Conservation (phyloP, 257 asterid species). For the Petunia secreta region DNA sequence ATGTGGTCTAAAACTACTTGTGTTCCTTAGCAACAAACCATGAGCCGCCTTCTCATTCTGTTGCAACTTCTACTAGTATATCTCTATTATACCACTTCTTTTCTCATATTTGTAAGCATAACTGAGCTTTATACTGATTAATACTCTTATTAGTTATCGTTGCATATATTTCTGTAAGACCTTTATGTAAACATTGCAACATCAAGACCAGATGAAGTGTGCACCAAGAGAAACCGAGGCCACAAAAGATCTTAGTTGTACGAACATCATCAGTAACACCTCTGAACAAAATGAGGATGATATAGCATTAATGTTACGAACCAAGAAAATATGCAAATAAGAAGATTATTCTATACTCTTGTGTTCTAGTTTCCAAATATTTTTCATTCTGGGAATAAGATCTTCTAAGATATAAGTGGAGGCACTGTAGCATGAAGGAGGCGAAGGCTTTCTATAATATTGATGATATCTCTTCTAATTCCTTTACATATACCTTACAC, state of each 20-base stretch:
- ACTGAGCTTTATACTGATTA: background rate
- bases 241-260: background rate
- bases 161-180: background rate
- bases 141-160: background rate
- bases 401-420: background rate
- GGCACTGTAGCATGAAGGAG: background rate
- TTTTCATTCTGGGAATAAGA: background rate
- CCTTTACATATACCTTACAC: conserved; percentile 5
- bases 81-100: background rate
- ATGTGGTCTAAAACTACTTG: conserved; percentile 41
- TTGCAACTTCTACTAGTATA: background rate
- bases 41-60: background rate
- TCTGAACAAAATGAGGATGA: background rate
- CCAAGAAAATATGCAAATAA: background rate
- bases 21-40: conserved; percentile 38
- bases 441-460: background rate
- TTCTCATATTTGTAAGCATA: background rate
- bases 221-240: background rate
- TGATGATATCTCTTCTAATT: background rate
- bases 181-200: background rate
- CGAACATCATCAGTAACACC: background rate
- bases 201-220: conserved; percentile 4
- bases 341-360: background rate
- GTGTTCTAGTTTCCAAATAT: background rate
- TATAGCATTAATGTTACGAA: background rate